Evolutionary conservation across 2,329 filamentous ascomycete species (phyloP).

Genomic region (Fusarium musae): DNA sequence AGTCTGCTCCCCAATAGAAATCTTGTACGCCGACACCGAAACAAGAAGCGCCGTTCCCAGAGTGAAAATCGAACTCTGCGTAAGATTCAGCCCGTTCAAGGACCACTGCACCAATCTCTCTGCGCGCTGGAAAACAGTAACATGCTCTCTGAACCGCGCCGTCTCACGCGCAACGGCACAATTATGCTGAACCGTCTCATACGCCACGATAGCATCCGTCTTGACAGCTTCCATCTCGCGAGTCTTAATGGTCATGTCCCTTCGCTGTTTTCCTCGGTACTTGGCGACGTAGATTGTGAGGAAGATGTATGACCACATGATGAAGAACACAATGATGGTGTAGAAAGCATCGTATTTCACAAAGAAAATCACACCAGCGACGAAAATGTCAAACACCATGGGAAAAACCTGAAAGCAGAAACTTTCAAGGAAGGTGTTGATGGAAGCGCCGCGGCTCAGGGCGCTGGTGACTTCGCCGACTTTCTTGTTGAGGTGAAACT

Average conservation of each 20-base stretch:
- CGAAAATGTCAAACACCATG: slow-evolving; percentile 61
- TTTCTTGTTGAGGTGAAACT: slow-evolving; percentile 63
- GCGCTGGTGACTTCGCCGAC: slow-evolving; percentile 64
- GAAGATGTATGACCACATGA: slow-evolving; percentile 62
- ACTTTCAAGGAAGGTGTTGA: slow-evolving; percentile 62
- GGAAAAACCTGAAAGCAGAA: slow-evolving; percentile 62
- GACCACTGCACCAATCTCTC: slow-evolving; percentile 44
- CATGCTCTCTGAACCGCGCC: slow-evolving; percentile 65
- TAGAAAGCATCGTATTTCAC: slow-evolving; percentile 60
- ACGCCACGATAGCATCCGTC: slow-evolving; percentile 61
- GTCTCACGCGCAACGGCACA: slow-evolving; percentile 70
- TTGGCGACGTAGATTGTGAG: slow-evolving; percentile 63
- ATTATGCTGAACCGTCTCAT: slow-evolving; percentile 72
- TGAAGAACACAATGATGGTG: slow-evolving; percentile 59
- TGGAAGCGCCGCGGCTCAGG: slow-evolving; percentile 57
- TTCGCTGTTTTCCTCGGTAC: slow-evolving; percentile 55
- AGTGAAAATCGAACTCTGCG: slow-evolving; percentile 72
- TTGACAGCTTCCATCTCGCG: slow-evolving; percentile 62
- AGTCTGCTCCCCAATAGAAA: slow-evolving; percentile 62
- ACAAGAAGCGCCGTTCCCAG: slow-evolving; percentile 69
- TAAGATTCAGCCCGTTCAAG: slow-evolving; percentile 65
- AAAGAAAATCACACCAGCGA: slow-evolving; percentile 61
- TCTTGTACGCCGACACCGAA: slow-evolving; percentile 70
- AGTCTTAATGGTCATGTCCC: slow-evolving; percentile 56
- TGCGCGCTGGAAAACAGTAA: slow-evolving; percentile 60